phyloP scores from a whole-genome alignment of 805 yeast species.

The Kodamaea fukazawae region DNA sequence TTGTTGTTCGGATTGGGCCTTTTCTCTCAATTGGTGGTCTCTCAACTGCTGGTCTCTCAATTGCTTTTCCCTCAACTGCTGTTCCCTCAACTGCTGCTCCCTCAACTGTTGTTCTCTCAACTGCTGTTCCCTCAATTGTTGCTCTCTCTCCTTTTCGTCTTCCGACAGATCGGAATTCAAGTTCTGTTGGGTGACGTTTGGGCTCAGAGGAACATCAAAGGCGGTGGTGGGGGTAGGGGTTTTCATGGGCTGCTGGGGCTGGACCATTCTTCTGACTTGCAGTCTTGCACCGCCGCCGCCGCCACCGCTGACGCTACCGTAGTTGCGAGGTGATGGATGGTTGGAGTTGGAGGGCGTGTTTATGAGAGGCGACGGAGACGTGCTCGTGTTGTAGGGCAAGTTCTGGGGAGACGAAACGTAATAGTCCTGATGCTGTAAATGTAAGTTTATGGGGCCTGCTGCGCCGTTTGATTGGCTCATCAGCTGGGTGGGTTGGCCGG shows the following conservation, averaged over 20 bases:
- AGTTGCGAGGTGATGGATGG: constrained; percentile 10
- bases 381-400: constrained; percentile 2
- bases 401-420: constrained; percentile 5
- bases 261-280: constrained; percentile 16
- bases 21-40: constrained; percentile 2
- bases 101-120: not conserved
- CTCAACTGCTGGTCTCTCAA: constrained; percentile 3
- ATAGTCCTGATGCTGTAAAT: not conserved
- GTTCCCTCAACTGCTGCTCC: not conserved
- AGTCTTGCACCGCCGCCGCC: constrained; percentile 7
- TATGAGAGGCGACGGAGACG: constrained; percentile 1
- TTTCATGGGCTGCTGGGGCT: constrained; percentile 18
- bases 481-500: not conserved
- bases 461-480: constrained; percentile 1
- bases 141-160: not conserved
- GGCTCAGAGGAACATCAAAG: constrained; percentile 42
- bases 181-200: constrained; percentile 28
- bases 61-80: not conserved
- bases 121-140: not conserved
- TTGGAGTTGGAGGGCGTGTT: constrained; percentile 8
- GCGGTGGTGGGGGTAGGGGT: constrained; percentile 39
- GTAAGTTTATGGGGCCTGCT: not conserved
- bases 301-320: not conserved
- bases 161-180: constrained; percentile 42
- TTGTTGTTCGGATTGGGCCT: not conserved